Conservation (phyloP, 257 asterid genomes). For the Nyctanthes arbortristis region DNA sequence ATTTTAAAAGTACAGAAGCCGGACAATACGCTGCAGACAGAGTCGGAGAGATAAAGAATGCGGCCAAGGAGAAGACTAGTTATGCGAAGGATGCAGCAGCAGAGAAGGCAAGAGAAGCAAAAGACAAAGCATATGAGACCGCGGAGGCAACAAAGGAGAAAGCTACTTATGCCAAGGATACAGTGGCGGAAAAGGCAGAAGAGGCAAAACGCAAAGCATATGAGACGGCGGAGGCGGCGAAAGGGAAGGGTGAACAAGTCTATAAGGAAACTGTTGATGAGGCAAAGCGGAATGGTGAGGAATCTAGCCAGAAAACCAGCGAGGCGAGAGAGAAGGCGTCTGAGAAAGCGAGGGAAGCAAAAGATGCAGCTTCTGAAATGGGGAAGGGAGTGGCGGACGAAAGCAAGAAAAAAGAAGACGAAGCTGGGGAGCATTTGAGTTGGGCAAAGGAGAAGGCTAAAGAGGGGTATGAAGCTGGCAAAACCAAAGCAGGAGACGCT, state of each 20-base stretch:
- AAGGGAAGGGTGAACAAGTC: not conserved
- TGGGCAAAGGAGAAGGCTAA: conserved; percentile 40
- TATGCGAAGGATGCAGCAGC: conserved; percentile 7
- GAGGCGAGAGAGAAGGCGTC: conserved; percentile 8
- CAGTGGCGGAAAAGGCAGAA: not conserved
- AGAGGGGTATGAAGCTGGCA: conserved; percentile 38
- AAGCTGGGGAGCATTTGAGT: conserved; percentile 22
- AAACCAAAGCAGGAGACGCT: conserved; percentile 35
- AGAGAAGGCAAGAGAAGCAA: conserved; percentile 7
- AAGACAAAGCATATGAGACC: not conserved
- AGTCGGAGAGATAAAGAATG: conserved; percentile 23
- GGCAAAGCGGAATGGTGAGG: conserved; percentile 10
- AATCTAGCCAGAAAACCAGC: conserved; percentile 19
- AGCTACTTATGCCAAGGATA: not conserved
- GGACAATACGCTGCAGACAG: conserved; percentile 24
- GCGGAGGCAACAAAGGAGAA: conserved; percentile 14
- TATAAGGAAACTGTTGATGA: not conserved
- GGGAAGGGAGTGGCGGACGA: conserved; percentile 19
- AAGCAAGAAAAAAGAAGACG: conserved; percentile 14
- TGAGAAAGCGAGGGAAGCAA: conserved; percentile 14
- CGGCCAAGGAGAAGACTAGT: conserved; percentile 11
- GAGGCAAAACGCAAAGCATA: not conserved
- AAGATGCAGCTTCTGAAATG: conserved; percentile 10
- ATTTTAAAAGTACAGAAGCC: conserved; percentile 15
- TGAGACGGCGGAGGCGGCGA: not conserved